phyloP scores from a whole-genome alignment of 2,329 filamentous ascomycete genomes.

The Epichloe brachyelytri region DNA sequence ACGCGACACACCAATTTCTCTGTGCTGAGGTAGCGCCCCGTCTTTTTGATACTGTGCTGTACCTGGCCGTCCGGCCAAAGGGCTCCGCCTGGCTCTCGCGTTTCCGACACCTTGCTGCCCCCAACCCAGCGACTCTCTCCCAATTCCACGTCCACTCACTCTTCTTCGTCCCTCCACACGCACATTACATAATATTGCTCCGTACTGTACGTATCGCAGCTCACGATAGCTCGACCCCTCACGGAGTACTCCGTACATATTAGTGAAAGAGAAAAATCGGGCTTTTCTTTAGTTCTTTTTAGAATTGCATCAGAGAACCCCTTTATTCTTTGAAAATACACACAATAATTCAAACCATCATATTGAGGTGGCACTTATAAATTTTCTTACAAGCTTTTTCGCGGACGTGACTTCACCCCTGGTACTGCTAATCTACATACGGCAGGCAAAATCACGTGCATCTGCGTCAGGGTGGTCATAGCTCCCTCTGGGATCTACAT shows the following conservation, averaged over 20 bases:
- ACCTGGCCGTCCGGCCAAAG: slow-evolving; percentile 13
- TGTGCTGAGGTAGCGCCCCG: slow-evolving; percentile 20
- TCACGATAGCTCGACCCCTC: too few relatives aligned
- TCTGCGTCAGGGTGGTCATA: slow-evolving; percentile 17
- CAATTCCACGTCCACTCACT: slow-evolving; percentile 16
- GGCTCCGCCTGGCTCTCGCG: not conserved
- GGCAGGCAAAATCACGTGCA: slow-evolving; percentile 7
- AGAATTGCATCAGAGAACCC: too few relatives aligned
- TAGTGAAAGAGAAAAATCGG: too few relatives aligned
- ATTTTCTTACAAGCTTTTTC: too few relatives aligned
- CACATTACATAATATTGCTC: not conserved
- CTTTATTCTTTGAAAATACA: too few relatives aligned
- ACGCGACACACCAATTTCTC: slow-evolving; percentile 23
- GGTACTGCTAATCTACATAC: not conserved
- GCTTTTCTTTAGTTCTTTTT: too few relatives aligned
- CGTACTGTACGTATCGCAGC: not conserved
- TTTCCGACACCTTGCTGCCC: slow-evolving; percentile 11
- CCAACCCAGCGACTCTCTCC: slow-evolving; percentile 14
- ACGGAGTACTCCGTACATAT: too few relatives aligned
- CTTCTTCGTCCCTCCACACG: slow-evolving; percentile 10
- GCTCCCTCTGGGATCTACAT: slow-evolving; percentile 7
- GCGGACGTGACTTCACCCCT: too few relatives aligned
- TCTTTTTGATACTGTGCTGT: slow-evolving; percentile 25
- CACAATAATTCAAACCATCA: too few relatives aligned
- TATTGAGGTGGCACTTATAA: too few relatives aligned